Conservation (phyloP, 2,329 filamentous ascomycete genomes). For the Monilinia aucupariae region DNA sequence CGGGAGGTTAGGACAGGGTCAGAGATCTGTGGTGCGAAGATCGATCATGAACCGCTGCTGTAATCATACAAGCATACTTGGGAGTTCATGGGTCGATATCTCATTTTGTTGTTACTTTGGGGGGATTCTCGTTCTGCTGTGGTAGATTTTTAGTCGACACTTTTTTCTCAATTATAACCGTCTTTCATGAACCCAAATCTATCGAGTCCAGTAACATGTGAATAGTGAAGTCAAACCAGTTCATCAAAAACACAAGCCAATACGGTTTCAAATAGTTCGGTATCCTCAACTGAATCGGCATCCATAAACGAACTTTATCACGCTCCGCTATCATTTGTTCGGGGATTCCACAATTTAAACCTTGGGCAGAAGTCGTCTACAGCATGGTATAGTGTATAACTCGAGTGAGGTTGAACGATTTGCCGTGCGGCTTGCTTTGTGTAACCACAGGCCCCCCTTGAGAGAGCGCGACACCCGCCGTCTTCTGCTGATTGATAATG, state of each 20-base stretch:
- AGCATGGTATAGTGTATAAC: background rate
- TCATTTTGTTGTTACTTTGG: constrained; percentile 13
- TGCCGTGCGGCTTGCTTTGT: constrained; percentile 11
- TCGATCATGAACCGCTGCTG: constrained; percentile 12
- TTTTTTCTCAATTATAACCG: constrained; percentile 11
- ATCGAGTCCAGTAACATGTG: background rate
- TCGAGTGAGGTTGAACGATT: constrained; percentile 12
- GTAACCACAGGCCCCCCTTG: constrained; percentile 5
- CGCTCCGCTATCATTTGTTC: background rate
- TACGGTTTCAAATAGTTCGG: background rate
- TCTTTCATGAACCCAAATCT: background rate
- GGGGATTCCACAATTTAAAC: background rate
- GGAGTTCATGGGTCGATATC: constrained; percentile 16
- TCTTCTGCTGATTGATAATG: background rate
- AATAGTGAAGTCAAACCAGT: background rate
- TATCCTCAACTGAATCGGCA: background rate
- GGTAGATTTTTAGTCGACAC: constrained; percentile 16
- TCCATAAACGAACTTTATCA: background rate
- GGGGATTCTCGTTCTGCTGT: constrained; percentile 15
- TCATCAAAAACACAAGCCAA: background rate
- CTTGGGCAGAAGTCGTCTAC: background rate
- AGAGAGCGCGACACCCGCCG: constrained; percentile 9
- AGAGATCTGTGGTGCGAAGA: background rate
- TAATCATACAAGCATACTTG: constrained; percentile 18
- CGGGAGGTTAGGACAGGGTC: constrained; percentile 1